Evolutionary conservation across 129 eudicot genomes (phyloP), one percentile per base, ranked within the genome.

Genomic region (Ambrosia trifida): DNA sequence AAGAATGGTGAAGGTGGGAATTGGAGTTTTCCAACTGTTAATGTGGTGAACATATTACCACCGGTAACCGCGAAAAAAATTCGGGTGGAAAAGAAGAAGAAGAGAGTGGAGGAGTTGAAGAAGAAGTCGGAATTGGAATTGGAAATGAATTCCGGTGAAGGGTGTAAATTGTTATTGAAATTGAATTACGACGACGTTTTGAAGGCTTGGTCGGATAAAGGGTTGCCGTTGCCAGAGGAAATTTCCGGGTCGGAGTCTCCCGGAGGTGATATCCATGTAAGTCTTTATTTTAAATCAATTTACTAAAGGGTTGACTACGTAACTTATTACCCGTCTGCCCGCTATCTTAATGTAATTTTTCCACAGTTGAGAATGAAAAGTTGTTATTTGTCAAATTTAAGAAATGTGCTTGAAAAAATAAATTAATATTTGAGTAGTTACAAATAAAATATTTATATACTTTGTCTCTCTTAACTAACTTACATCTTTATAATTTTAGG

Each of bases 191-290:
- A 87, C 73, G 83, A 75, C 66, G 86, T 93, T 11, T 73, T 85
- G 80, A 83, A 77, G 30, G 95, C 82, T 11, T 93, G 98, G 98
- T 85, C 98, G 11, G 89, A 89, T 71, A 80, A 83, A 24, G 86
- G 84, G 5, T 83, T 87, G 33, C 96, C 98, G 62, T 87, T 89
- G 53, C 88, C 92, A 7, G 95, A 88, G 12, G 96, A 93, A 10
- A 31, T 79, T 70, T 83, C 83, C 69, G 91, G 80, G 32, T 56
- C 84, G 35, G 96, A 93, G 80, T 73, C 87, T 41, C 66, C 87
- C 28, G 77, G 66, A 53, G 77, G 77, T 52, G 95, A 93, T 57
- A 80, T 86, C 38, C 89, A 84, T 64, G 98, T 93, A 85, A 49
- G 99, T 85, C 44, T 40, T 40, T 40, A 2, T 40, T 7, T 40